Percentiles rank a stretch among this genome's conserved stretches.
phyloP scores from a whole-genome alignment of 495 filamentous ascomycete species.

The Hapsidospora chrysogenum region DNA sequence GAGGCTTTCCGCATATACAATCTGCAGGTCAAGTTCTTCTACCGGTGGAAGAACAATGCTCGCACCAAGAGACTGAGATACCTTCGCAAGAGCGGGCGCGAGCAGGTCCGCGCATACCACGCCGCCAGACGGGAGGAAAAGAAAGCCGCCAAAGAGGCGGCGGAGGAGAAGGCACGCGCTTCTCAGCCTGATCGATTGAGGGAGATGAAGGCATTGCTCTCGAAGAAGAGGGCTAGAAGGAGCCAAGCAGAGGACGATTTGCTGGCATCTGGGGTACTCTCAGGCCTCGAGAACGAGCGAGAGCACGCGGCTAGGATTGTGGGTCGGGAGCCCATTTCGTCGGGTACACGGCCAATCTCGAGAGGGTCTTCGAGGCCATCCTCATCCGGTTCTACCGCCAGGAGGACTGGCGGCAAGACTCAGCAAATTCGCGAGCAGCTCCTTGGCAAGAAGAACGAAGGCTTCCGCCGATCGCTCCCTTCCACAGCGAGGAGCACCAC shows the following conservation, averaged over 20 bases:
- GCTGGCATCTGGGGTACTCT: slow-evolving; percentile 12
- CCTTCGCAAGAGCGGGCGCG: slow-evolving; percentile 17
- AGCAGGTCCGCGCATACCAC: slow-evolving; percentile 12
- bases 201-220: background rate
- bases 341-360: background rate
- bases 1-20: slow-evolving; percentile 20
- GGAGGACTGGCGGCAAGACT: slow-evolving; percentile 2
- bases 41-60: slow-evolving; percentile 26
- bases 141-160: slow-evolving; percentile 8
- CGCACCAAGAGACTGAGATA: slow-evolving; percentile 11
- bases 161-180: slow-evolving; percentile 4
- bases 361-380: background rate
- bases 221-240: slow-evolving; percentile 1
- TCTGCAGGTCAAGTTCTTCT: slow-evolving; percentile 28
- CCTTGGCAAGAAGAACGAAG: background rate
- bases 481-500: background rate
- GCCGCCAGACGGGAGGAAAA: slow-evolving; percentile 10
- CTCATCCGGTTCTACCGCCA: background rate
- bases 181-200: background rate
- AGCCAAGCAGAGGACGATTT: slow-evolving; percentile 9
- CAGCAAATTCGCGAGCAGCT: slow-evolving; percentile 1
- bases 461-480: background rate
- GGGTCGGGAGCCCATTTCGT: background rate
- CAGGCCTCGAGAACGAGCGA: slow-evolving; percentile 9
- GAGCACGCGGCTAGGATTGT: slow-evolving; percentile 8